Evolutionary conservation across 75 land plant genomes (phyloP).

Genomic region (Pinus tabuliformis): DNA sequence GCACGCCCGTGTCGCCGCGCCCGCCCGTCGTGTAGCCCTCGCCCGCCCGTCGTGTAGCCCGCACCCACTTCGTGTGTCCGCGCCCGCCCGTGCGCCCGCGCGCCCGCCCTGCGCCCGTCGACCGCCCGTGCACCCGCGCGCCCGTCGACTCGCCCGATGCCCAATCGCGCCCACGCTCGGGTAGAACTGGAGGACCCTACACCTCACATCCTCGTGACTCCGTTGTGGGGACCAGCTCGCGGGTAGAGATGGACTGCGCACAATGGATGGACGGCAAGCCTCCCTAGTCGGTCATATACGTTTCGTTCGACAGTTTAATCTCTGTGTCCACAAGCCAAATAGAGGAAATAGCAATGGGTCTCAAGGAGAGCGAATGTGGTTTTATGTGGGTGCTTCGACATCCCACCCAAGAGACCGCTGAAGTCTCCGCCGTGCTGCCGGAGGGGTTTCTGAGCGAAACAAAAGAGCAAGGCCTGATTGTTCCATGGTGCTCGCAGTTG

Average conservation of each 20-base stretch:
- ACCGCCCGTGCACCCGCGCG: no score
- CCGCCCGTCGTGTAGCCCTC: no score
- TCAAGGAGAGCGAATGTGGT: not conserved
- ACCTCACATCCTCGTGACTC: not conserved
- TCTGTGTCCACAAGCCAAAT: not conserved
- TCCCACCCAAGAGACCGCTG: not conserved
- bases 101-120: no score
- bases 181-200: no score
- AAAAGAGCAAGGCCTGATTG: constrained; percentile 7
- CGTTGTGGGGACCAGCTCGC: not conserved
- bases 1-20: no score
- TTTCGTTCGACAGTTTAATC: not conserved
- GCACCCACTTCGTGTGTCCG: no score
- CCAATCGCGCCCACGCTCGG: no score
- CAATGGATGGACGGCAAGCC: not conserved
- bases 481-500: constrained; percentile 25
- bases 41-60: no score
- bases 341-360: not conserved
- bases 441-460: constrained; percentile 10
- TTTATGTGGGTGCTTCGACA: constrained; percentile 21
- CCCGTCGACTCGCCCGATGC: no score
- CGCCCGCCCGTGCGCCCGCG: no score
- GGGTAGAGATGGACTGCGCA: not conserved
- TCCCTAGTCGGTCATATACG: not conserved
- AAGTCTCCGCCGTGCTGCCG: not conserved